Percentiles rank a stretch among this genome's conserved stretches.
Evolutionary conservation across 73 alveolate species (phyloP).

Genomic region (Uronychia setigera): DNA sequence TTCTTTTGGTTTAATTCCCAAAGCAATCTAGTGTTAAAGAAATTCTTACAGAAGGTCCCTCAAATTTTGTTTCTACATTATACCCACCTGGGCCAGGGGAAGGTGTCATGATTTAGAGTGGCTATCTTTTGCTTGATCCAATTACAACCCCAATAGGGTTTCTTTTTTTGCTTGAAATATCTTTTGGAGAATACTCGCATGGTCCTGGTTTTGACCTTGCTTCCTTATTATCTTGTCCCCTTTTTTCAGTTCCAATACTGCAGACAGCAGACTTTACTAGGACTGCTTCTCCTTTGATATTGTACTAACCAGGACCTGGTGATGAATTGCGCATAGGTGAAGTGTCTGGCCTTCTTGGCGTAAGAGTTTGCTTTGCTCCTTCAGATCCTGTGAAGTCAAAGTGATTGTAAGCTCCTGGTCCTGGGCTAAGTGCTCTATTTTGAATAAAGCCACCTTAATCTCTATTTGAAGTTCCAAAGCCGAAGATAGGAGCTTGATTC

Average conservation of each 20-base stretch:
- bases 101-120: constrained; percentile 4
- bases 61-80: background rate
- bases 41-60: background rate
- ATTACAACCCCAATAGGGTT: constrained; percentile 4
- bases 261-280: background rate
- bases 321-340: background rate
- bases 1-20: background rate
- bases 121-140: constrained; percentile 35
- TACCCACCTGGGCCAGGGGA: constrained; percentile 61
- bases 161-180: background rate
- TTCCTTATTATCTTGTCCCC: background rate
- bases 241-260: background rate
- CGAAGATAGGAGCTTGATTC: background rate
- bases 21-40: background rate
- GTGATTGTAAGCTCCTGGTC: constrained; percentile 21
- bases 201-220: background rate
- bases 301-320: background rate
- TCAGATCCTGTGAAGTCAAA: background rate
- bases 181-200: background rate
- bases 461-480: constrained; percentile 1
- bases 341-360: background rate
- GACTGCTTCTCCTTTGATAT: background rate
- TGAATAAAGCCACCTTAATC: background rate
- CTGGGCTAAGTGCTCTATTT: background rate
- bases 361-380: background rate